A percentile compares a stretch with the other conserved stretches of the same genome.
phyloP scores from a whole-genome alignment of 768 basidiomycete genomes.

The Lactarius trivialis region DNA sequence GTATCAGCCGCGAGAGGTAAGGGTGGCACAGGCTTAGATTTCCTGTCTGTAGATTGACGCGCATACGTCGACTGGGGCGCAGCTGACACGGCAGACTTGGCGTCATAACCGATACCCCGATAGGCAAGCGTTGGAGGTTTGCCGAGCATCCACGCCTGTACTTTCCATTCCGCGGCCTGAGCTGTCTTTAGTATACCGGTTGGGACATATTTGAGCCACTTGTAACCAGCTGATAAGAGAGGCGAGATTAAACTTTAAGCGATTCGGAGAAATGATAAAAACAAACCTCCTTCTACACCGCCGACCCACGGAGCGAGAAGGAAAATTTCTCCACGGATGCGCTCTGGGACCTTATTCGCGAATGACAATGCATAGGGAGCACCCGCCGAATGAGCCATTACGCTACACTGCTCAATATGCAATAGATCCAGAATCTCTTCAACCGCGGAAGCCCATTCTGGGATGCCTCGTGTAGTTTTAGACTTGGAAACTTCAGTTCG shows the following conservation, averaged over 20 bases:
- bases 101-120: conserved; percentile 80
- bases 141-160: conserved; percentile 96
- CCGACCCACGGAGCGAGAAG: conserved; percentile 95
- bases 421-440: conserved; percentile 85
- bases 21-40: conserved; percentile 18
- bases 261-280: not conserved
- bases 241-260: conserved; percentile 14
- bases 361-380: conserved; percentile 91
- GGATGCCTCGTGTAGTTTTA: conserved; percentile 68
- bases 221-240: conserved; percentile 62
- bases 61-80: conserved; percentile 15
- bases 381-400: conserved; percentile 95
- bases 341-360: conserved; percentile 64
- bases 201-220: conserved; percentile 96
- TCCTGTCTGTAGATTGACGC: conserved; percentile 18
- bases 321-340: conserved; percentile 79
- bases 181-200: conserved; percentile 90
- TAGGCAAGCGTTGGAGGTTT: conserved; percentile 84
- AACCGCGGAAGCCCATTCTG: conserved; percentile 87
- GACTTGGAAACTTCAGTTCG: conserved; percentile 64
- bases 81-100: conserved; percentile 22
- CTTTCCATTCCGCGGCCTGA: conserved; percentile 94
- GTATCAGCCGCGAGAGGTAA: conserved; percentile 32
- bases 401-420: conserved; percentile 69
- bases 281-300: conserved; percentile 80